Conservation (phyloP, 2,329 filamentous ascomycete genomes). For the Lachnellula willkommii region DNA sequence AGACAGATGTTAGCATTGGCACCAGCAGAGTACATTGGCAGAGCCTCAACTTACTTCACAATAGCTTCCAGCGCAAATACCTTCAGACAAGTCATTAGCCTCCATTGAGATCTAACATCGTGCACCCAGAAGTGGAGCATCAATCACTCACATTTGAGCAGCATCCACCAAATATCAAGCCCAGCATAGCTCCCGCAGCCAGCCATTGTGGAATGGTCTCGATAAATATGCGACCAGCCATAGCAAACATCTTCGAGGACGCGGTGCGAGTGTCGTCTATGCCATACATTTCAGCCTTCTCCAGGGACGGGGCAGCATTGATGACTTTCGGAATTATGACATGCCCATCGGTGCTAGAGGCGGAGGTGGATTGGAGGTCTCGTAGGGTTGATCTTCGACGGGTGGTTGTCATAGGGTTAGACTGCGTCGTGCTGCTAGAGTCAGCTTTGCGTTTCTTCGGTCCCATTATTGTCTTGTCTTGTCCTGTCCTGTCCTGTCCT, state of each 20-base stretch:
- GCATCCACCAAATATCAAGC: constrained; percentile 90
- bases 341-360: constrained; percentile 34
- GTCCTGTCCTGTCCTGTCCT: too few species aligned
- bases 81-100: constrained; percentile 42
- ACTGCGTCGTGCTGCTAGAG: constrained; percentile 31
- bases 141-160: constrained; percentile 72
- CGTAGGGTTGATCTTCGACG: constrained; percentile 43
- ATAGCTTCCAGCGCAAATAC: constrained; percentile 96
- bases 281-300: constrained; percentile 51
- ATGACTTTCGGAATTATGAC: constrained; percentile 45
- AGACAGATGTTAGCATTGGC: not conserved
- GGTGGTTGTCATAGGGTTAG: constrained; percentile 37
- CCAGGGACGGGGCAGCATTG: constrained; percentile 48
- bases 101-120: constrained; percentile 7
- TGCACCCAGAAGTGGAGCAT: not conserved
- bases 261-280: constrained; percentile 48
- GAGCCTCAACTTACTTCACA: constrained; percentile 64
- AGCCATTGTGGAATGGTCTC: constrained; percentile 59
- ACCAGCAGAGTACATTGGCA: constrained; percentile 19
- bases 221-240: constrained; percentile 49
- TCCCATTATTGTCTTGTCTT: constrained; percentile 21
- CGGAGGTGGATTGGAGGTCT: constrained; percentile 39
- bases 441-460: constrained; percentile 32
- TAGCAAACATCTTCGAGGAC: constrained; percentile 45
- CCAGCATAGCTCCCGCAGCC: constrained; percentile 62